Percentiles rank a stretch among this genome's conserved stretches.
These are phyloP conservation scores for Phytophthora brassicae DNA, from an alignment of 352 stramenopile species.

Conservation along the genomic window DNA sequence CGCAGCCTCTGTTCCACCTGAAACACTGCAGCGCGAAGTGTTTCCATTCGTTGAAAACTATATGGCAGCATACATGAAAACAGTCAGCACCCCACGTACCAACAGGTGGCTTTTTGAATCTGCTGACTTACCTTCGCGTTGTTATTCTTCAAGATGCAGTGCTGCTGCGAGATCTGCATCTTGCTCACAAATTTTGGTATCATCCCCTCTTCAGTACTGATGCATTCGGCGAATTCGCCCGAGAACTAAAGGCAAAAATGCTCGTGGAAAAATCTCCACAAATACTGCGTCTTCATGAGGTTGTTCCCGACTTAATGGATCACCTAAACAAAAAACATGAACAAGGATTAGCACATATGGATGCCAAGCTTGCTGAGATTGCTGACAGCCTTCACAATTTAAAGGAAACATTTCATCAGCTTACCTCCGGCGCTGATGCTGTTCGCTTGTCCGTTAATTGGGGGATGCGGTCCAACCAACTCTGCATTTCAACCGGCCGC, in stretches of 20 bases:
- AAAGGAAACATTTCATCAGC: neutral
- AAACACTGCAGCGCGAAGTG: constrained; percentile 2
- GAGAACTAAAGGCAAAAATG: constrained; percentile 3
- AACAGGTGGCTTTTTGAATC: constrained; percentile 1
- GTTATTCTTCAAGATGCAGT: constrained; percentile 8
- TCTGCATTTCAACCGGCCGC: no score
- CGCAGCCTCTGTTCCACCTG: neutral
- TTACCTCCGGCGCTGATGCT: constrained; percentile 4
- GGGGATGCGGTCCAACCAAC: neutral
- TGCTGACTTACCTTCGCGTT: neutral
- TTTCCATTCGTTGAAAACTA: constrained; percentile 16
- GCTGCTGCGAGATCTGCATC: neutral
- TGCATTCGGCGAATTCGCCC: neutral
- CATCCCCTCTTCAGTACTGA: neutral
- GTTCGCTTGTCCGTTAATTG: constrained; percentile 9
- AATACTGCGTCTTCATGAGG: neutral
- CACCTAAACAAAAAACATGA: constrained; percentile 9
- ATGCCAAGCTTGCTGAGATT: constrained; percentile 5
- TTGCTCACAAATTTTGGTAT: neutral
- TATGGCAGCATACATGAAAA: constrained; percentile 1
- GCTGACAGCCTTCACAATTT: neutral
- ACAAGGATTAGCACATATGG: constrained; percentile 1
- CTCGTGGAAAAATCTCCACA: neutral
- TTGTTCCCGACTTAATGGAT: constrained; percentile 13
- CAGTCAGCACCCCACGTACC: constrained; percentile 7